Evolutionary conservation across 441 rosid genomes (phyloP).

Genomic region (Aleurites moluccanus): DNA sequence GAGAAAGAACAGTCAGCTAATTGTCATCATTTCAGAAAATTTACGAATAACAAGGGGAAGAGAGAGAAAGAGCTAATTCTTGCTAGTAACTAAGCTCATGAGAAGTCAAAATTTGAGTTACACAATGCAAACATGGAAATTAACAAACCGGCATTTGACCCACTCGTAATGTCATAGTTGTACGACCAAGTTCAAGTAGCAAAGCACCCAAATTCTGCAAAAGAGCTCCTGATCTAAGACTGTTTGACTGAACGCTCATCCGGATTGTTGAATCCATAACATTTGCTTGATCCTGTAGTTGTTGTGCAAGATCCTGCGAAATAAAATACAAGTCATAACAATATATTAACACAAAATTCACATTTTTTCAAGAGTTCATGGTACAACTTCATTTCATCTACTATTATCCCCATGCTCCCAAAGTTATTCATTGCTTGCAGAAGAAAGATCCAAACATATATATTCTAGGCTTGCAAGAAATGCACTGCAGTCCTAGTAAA

Average conservation of each 20-base stretch:
- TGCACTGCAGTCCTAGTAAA: neutral
- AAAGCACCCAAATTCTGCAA: constrained; percentile 9
- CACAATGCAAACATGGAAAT: neutral
- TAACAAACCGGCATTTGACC: constrained; percentile 1
- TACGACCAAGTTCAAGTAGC: constrained; percentile 6
- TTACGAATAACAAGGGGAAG: neutral
- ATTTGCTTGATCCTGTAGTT: constrained; percentile 3
- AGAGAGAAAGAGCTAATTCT: neutral
- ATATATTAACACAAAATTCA: neutral
- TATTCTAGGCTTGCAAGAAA: neutral
- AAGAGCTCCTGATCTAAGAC: constrained; percentile 1
- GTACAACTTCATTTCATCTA: neutral
- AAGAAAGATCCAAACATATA: neutral
- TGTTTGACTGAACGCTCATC: neutral
- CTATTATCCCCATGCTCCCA: neutral
- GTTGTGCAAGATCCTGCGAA: constrained; percentile 2
- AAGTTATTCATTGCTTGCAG: neutral
- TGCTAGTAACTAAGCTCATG: neutral
- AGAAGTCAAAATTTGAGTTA: neutral
- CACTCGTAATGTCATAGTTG: neutral
- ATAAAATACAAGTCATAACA: neutral
- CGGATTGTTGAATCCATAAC: neutral
- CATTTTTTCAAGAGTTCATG: neutral
- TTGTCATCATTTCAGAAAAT: neutral
- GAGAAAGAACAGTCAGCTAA: neutral